Evolutionary conservation across 352 stramenopile genomes (phyloP).

Genomic region (Phytopythium delawarense): DNA sequence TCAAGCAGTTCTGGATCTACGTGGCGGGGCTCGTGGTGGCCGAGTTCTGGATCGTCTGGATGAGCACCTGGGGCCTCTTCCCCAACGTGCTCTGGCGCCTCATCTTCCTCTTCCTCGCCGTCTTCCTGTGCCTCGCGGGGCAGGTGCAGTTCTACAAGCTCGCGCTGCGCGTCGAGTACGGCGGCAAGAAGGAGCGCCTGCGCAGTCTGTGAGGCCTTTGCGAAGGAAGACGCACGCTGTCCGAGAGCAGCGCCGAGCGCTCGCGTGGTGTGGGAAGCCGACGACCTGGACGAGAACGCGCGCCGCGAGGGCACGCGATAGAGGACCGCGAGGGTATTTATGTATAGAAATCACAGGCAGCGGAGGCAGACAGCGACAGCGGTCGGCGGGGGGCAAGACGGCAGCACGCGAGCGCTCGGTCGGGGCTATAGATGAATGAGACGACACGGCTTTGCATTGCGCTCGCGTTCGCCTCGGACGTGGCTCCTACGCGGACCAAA

Average conservation of each 20-base stretch:
- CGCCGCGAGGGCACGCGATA: background rate
- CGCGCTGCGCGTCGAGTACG: slow-evolving; percentile 63
- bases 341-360: slow-evolving; percentile 11
- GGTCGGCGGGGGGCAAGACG: no score
- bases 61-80: slow-evolving; percentile 79
- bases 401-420: background rate
- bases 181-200: slow-evolving; percentile 74
- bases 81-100: slow-evolving; percentile 73
- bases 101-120: slow-evolving; percentile 44
- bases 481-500: slow-evolving; percentile 69
- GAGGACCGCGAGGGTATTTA: slow-evolving; percentile 2
- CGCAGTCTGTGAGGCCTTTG: slow-evolving; percentile 48
- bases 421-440: slow-evolving; percentile 3
- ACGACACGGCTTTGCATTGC: background rate
- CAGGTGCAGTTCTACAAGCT: slow-evolving; percentile 73
- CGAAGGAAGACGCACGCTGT: background rate
- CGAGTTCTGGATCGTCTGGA: slow-evolving; percentile 72
- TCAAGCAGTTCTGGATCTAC: slow-evolving; percentile 67
- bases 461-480: background rate
- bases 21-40: slow-evolving; percentile 35
- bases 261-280: no score
- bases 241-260: background rate
- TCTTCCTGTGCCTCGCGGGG: slow-evolving; percentile 54
- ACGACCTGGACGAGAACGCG: background rate
- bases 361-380: background rate